Evolutionary conservation across 2,329 filamentous ascomycete species (phyloP), one percentile per base, ranked within the genome.

Genomic region (Achaetomium macrosporum): DNA sequence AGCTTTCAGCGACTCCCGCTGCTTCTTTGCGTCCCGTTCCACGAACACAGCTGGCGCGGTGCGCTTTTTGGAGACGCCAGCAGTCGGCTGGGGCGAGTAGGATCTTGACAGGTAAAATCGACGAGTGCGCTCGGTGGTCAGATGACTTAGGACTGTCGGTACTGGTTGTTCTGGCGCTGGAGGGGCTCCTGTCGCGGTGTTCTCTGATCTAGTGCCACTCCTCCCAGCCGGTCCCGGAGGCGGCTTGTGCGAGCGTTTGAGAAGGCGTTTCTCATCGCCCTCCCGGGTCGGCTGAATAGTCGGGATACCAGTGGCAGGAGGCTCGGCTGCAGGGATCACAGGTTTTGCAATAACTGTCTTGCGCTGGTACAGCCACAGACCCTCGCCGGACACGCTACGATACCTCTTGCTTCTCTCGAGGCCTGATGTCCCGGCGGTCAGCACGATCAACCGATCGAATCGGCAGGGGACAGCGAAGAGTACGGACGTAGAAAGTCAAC

Each of bases 301-400:
- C 2, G 78, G 78, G 42, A 63, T 60, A 50, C 59, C 59, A 55
- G 63, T 59, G 55, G 62, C 39, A 17, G 55, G 36, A 1, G 54
- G 19, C 61, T 54, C 54, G 60, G 51, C 41, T 65, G 64, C 31
- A 16, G 65, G 61, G 44, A 71, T 64, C 35, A 33, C n/a, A 25
- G 25, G 50, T 11, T 50, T 52, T 55, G 62, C 55, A 25, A 66
- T 64, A 25, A 68, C 63, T 43, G 72, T 65, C 53, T 77, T 75
- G 57, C 78, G 75, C 56, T 77, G 76, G 59, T 82, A 83, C n/a
- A 81, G 73, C 69, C 76, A 82, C 57, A 71, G 71, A 37, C 71
- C 71, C 8, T 60, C 56, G 33, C 54, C 54, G 7, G 57, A 59
- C 33, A 50, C 19, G 59, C 73, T 76, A 44, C 76, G 73, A 60